Conservation (phyloP, 441 rosid genomes). For the Jatropha multifida region DNA sequence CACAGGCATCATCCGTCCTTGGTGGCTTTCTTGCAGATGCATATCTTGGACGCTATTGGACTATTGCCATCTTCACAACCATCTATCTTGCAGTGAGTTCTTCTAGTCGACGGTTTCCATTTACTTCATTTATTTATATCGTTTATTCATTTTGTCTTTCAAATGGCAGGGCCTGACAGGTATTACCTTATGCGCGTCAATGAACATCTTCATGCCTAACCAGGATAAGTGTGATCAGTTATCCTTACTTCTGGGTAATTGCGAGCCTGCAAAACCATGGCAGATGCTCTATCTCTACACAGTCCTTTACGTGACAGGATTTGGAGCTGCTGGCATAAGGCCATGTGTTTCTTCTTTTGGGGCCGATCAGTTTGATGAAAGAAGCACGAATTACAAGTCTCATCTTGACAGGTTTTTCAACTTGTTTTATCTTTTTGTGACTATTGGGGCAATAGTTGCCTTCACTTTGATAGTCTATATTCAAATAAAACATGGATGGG, state of each 20-base stretch:
- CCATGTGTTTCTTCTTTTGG: slow-evolving; percentile 97
- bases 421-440: slow-evolving; percentile 86
- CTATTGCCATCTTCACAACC: slow-evolving; percentile 86
- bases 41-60: slow-evolving; percentile 92
- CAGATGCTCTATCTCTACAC: slow-evolving; percentile 74
- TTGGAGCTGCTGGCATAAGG: slow-evolving; percentile 94
- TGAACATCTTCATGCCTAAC: slow-evolving; percentile 57
- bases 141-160: background rate
- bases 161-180: slow-evolving; percentile 75
- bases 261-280: slow-evolving; percentile 82
- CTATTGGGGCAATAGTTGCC: slow-evolving; percentile 82
- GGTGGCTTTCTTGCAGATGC: slow-evolving; percentile 98
- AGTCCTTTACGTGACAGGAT: slow-evolving; percentile 77
- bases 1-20: slow-evolving; percentile 86
- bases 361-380: slow-evolving; percentile 97
- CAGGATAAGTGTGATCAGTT: slow-evolving; percentile 65
- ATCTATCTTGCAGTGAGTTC: slow-evolving; percentile 74
- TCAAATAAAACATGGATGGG: slow-evolving; percentile 84
- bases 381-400: slow-evolving; percentile 63
- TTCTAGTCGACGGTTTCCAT: background rate
- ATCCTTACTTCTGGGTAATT: slow-evolving; percentile 66
- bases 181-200: slow-evolving; percentile 70
- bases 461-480: slow-evolving; percentile 89
- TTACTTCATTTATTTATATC: background rate
- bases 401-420: slow-evolving; percentile 92